Base-by-base conservation (phyloP, 176 grass and related monocot genomes). In the Poa pratensis region DNA sequence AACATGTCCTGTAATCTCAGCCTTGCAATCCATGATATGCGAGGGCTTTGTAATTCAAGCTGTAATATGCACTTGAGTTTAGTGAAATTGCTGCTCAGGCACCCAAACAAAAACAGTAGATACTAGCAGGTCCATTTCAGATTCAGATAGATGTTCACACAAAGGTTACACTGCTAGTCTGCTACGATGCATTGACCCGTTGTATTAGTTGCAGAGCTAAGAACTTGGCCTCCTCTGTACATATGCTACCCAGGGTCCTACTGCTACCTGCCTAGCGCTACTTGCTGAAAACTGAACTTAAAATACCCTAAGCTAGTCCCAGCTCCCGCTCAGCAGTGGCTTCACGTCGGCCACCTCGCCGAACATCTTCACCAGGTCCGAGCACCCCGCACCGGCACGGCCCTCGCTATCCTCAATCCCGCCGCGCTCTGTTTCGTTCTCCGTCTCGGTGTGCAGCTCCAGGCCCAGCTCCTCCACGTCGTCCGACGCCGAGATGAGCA, bases 401-500 rank as follows among this genome's bases (percentile, higher is more conserved):
- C 19, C 7, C 0, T 27, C 61, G 17, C 27, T 66, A 17, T 8
- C 61, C 17, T 12, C 54, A 3, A 32, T 42, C 1, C 70, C 19
- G 0, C 22, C 34, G 3, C 16, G 0, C 2, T 35, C 52, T 1
- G 32, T 30, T 23, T 24, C 50, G 0, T 5, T 70, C 78, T 48
- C 87, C 23, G 65, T 82, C 66, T 95, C 92, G 4, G 80, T 88
- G 55, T 86, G 77, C 74, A 97, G 82, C 84, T 90, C 91, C 35
- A 98, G 71, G 17, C 93, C 93, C 23, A 95, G 88, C 88, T 98
- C 89, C 66, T 95, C 91, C 1, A 95, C 84, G 80, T 98, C 83
- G 12, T 93, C 91, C 11, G 95, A 91, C 39, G 95, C 93, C 28
- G 92, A 84, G 61, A 97, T 90, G 18, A 97, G 91, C 80, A 97